Conservation (phyloP, 2,329 filamentous ascomycete genomes). For the Xylariomycetidae sp. region DNA sequence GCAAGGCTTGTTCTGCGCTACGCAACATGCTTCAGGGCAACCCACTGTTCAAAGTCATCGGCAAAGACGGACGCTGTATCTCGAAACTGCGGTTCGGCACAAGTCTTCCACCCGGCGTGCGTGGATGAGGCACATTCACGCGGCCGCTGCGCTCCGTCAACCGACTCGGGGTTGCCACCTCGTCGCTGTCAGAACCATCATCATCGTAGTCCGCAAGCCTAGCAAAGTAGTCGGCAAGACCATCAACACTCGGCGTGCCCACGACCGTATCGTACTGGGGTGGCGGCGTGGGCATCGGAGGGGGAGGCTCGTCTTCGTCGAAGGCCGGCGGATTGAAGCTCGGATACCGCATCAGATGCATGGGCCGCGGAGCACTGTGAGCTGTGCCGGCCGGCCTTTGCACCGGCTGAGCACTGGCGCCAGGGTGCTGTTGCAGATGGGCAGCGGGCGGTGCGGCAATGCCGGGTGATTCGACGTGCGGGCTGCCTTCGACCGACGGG, state of each 20-base stretch:
- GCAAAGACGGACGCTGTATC: conserved; percentile 38
- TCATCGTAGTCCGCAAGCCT: conserved; percentile 68
- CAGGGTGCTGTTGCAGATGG: conserved; percentile 37
- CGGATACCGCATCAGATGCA: conserved; percentile 75
- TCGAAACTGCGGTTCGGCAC: conserved; percentile 53
- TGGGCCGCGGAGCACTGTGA: conserved; percentile 52
- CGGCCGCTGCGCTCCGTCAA: conserved; percentile 46
- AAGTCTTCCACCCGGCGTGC: conserved; percentile 45
- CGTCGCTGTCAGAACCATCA: conserved; percentile 29
- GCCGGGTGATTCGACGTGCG: conserved; percentile 10
- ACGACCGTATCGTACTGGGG: conserved; percentile 79
- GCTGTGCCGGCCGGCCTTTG: conserved; percentile 14
- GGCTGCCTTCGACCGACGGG: conserved; percentile 30
- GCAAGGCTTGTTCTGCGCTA: no score
- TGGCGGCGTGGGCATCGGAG: conserved; percentile 65
- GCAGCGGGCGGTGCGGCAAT: conserved; percentile 50
- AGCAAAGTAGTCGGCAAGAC: conserved; percentile 81
- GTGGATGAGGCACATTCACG: conserved; percentile 52
- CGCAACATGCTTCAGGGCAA: no score
- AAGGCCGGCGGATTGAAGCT: conserved; percentile 87
- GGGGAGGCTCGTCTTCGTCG: conserved; percentile 71
- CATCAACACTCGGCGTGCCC: conserved; percentile 59
- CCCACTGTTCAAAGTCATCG: conserved; percentile 20
- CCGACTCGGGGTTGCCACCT: conserved; percentile 27
- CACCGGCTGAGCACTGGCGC: conserved; percentile 17